phyloP scores from a whole-genome alignment of 2,329 filamentous ascomycete genomes.

The Berkeleyomyces rouxiae region DNA sequence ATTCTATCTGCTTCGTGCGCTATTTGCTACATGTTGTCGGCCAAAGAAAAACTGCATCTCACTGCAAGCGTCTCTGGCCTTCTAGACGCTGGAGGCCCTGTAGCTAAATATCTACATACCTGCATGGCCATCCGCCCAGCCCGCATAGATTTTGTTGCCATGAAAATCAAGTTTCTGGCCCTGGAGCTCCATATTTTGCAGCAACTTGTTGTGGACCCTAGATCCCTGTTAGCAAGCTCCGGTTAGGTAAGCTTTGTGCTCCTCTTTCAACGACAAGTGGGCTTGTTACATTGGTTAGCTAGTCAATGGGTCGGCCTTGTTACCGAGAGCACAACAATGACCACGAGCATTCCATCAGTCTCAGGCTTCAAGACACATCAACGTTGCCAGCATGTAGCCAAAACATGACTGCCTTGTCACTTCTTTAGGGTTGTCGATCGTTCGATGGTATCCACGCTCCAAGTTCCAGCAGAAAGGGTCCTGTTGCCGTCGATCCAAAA shows the following conservation, averaged over 20 bases:
- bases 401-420: not conserved
- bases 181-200: not conserved
- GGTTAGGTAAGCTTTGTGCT: conserved; percentile 10
- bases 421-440: too few relatives aligned
- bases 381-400: not conserved
- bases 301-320: not conserved
- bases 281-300: not conserved
- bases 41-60: not conserved
- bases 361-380: not conserved
- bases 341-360: not conserved
- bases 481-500: not conserved
- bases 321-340: not conserved
- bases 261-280: conserved; percentile 10
- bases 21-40: not conserved
- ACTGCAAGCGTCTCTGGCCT: not conserved
- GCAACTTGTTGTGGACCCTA: not conserved
- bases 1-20: too few relatives aligned
- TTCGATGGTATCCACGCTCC: too few relatives aligned
- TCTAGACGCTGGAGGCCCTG: not conserved
- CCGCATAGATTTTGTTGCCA: not conserved
- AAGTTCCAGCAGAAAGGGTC: not conserved
- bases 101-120: not conserved
- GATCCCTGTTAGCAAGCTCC: conserved; percentile 2
- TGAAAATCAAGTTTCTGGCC: not conserved
- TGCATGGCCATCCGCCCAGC: not conserved